Base-by-base conservation (phyloP, 169 alveolate genomes). In the Plasmodium falciparum region DNA sequence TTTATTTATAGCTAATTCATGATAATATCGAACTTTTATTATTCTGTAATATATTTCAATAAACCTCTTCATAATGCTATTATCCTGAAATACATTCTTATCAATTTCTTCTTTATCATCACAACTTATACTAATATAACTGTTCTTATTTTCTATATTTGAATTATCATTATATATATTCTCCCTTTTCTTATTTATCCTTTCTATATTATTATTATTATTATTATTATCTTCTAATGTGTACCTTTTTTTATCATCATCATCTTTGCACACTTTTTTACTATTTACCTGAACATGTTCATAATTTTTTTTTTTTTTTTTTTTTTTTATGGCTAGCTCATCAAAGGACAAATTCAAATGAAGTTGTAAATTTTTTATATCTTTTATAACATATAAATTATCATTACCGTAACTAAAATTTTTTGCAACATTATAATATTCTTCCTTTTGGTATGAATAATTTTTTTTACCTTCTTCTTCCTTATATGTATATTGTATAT, bases 1-100 rank as follows among this genome's bases (percentile, higher is more conserved):
- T 65, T 78, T 78, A 66, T 78, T 78, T 67, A 78, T 52, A 22
- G 89, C 59, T 56, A 78, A 65, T 78, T 78, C 78, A 43, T 78
- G 89, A 78, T 63, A 65, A 65, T 78, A 78, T 78, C 89, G 75
- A 65, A 78, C 58, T 59, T 66, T 78, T 13, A 78, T 45, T 22
- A 66, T 52, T 66, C 72, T 26, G 26, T 65, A 65, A 66, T 78
- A 78, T 47, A 67, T 67, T 22, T 58, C 65, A 33, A 66, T 78
- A 59, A 52, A 78, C 12, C 24, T 50, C 39, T 56, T 78, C 26
- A 54, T 43, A 8, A 56, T 15, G 3, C 29, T 63, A 63, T 22
- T 65, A 65, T 26, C 39, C 13, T 65, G 13, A 22, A 26, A 15
- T 26, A 13, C 5, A 11, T 11, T 26, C 5, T 12, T 39, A 65